Base-by-base conservation (phyloP, 768 basidiomycete species). In the Kwoniella mangroviensis region DNA sequence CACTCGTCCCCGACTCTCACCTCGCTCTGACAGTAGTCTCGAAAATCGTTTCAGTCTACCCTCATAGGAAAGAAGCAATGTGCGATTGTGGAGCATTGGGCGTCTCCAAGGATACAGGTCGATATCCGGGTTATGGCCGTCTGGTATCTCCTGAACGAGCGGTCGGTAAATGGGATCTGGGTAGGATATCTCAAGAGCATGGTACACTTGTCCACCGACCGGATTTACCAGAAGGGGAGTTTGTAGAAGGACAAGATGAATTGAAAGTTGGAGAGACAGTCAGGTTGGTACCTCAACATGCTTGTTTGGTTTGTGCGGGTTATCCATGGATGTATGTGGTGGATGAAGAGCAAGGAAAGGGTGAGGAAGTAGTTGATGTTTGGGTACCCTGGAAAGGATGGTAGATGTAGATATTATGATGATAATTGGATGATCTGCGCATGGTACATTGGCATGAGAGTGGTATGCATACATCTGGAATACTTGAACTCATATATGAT, bases 361-460 rank as follows among this genome's bases (percentile, higher is more conserved):
- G 68, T 0, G 76, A 80, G 24, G 56, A 63, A 43, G 75, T 74
- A 21, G 65, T 58, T 21, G 92, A 94, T 81, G 84, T 94, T 34
- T 94, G 93, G 93, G 89, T 93, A 54, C 88, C 92, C 7, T 93
- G 92, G 91, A 95, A 93, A 82, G 92, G 92, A 0, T 94, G 93
- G 93, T 95, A 78, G 49, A 53, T 34, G 34, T 34, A 6, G 34
- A 34, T 34, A 7, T 34, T 34, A 6, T 34, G 9, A 7, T 34
- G 34, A 28, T 28, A 2, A 28, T 28, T 5, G 4, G 28, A 28
- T 2, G 28, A 5, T 5, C 28, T 28, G 6, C 6, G 28, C 6
- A 28, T 28, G 6, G 28, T 5, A 28, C n/a, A n/a, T n/a, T n/a
- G n/a, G 4, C 28, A 28, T 28, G 28, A 28, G 4, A 5, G 6